phyloP scores from a whole-genome alignment of 768 basidiomycete species.

The Phylloporus sp. region DNA sequence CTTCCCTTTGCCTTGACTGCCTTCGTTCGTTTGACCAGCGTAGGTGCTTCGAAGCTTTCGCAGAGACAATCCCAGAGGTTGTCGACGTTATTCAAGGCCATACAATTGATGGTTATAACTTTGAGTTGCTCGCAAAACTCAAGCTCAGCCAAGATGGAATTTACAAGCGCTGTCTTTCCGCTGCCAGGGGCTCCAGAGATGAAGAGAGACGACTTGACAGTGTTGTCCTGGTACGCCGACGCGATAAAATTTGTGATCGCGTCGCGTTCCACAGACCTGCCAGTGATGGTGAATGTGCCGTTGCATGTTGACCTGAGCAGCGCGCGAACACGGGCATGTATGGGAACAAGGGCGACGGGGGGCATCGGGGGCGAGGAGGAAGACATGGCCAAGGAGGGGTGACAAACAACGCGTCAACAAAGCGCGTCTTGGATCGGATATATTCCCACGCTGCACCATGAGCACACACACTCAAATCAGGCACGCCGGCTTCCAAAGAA shows the following conservation, averaged over 20 bases:
- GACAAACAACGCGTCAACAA: slow-evolving; percentile 31
- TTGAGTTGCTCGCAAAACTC: slow-evolving; percentile 39
- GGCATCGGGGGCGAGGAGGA: slow-evolving; percentile 55
- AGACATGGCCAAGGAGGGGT: slow-evolving; percentile 37
- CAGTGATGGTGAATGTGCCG: slow-evolving; percentile 50
- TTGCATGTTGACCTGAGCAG: slow-evolving; percentile 72
- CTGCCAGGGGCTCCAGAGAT: slow-evolving; percentile 93
- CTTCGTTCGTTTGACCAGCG: slow-evolving; percentile 34
- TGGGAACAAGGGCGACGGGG: slow-evolving; percentile 38
- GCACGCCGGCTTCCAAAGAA: no score
- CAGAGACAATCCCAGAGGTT: slow-evolving; percentile 66
- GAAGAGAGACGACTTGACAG: slow-evolving; percentile 55
- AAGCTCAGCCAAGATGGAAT: slow-evolving; percentile 51
- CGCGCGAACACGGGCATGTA: slow-evolving; percentile 63
- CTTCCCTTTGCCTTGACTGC: slow-evolving; percentile 44
- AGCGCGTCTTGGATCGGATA: slow-evolving; percentile 18
- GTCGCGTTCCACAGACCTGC: slow-evolving; percentile 62
- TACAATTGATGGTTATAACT: slow-evolving; percentile 70
- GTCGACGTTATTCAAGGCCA: slow-evolving; percentile 67
- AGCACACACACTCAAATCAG: background rate
- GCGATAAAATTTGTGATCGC: slow-evolving; percentile 57
- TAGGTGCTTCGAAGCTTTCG: slow-evolving; percentile 45
- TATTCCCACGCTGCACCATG: slow-evolving; percentile 15
- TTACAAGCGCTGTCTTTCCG: slow-evolving; percentile 85
- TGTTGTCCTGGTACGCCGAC: slow-evolving; percentile 42